Percentiles rank a stretch among this genome's conserved stretches.
Conservation (phyloP, 345 rosid genomes). For the Citrus trifoliata region DNA sequence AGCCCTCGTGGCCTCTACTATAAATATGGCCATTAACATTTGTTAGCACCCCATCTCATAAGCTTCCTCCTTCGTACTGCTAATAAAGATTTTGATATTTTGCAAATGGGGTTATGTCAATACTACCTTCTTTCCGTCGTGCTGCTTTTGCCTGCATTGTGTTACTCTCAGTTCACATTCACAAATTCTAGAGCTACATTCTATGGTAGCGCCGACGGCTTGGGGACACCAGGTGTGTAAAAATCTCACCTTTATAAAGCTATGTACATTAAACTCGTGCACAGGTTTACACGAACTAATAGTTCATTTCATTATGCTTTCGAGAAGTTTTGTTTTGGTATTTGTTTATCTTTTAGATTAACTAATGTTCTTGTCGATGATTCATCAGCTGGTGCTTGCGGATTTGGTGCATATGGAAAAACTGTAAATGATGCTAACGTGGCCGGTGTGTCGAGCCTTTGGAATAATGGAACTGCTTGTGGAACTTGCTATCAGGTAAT, state of each 20-base stretch:
- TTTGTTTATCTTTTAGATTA: too few relatives aligned
- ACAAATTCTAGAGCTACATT: slow-evolving; percentile 65
- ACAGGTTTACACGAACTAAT: neutral
- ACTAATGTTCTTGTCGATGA: neutral
- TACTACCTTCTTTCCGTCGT: slow-evolving; percentile 18
- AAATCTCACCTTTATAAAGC: neutral
- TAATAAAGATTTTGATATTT: neutral
- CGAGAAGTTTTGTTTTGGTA: too few relatives aligned
- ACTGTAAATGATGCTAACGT: slow-evolving; percentile 71
- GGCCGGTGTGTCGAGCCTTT: slow-evolving; percentile 73
- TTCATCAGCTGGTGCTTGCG: slow-evolving; percentile 77
- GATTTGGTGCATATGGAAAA: slow-evolving; percentile 77
- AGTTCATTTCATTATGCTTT: neutral
- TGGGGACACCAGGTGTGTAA: slow-evolving; percentile 65
- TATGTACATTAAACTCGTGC: too few relatives aligned
- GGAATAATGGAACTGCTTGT: slow-evolving; percentile 72
- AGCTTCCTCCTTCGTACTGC: neutral
- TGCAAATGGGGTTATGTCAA: slow-evolving; percentile 20
- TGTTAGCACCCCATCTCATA: neutral
- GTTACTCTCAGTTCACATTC: slow-evolving; percentile 35
- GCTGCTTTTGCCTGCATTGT: slow-evolving; percentile 40
- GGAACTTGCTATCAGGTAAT: slow-evolving; percentile 87
- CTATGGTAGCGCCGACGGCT: slow-evolving; percentile 83
- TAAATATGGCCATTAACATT: slow-evolving; percentile 23
- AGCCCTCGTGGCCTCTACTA: slow-evolving; percentile 18